phyloP scores from a whole-genome alignment of 345 rosid genomes.

The Mangifera indica region DNA sequence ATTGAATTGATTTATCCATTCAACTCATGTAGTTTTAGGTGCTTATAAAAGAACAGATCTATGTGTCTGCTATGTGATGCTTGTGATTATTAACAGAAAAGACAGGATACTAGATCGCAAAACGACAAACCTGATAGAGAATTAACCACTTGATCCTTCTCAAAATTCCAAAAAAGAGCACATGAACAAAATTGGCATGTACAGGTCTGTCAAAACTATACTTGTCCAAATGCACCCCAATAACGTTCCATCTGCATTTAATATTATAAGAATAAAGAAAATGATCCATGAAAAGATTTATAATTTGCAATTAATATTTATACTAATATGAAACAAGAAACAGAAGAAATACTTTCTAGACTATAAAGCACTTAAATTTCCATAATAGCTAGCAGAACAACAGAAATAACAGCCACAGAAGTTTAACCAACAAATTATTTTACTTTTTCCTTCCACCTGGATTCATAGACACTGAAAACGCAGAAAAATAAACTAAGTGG shows the following conservation, averaged over 20 bases:
- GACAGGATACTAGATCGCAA: not conserved
- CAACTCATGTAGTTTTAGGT: not conserved
- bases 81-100: not conserved
- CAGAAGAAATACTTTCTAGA: not conserved
- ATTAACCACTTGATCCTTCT: not conserved
- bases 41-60: not conserved
- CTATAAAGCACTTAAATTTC: conserved; percentile 4
- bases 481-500: not conserved
- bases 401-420: not conserved
- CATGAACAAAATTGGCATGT: not conserved
- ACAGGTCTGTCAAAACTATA: not conserved
- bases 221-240: not conserved
- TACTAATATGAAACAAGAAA: not conserved
- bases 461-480: not conserved
- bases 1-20: not conserved
- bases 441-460: not conserved
- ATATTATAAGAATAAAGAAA: not conserved
- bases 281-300: not conserved
- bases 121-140: conserved; percentile 4
- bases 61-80: not conserved
- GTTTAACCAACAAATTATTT: not conserved
- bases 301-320: too few relatives aligned
- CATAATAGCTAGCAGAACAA: not conserved
- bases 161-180: not conserved
- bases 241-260: conserved; percentile 6